Conservation (phyloP, 352 stramenopile species). For the Thalassiosira livingstoniorum region DNA sequence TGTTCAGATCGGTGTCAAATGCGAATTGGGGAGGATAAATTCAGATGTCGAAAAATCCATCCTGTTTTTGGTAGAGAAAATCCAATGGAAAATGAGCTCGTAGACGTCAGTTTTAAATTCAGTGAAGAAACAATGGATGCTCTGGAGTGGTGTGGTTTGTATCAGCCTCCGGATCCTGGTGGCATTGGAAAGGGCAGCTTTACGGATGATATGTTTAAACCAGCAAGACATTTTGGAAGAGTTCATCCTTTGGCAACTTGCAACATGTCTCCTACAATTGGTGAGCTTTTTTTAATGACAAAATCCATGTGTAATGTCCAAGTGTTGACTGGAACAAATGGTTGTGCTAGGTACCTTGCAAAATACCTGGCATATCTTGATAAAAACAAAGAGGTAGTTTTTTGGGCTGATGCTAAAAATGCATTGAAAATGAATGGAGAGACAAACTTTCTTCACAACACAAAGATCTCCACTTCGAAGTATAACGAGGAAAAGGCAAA, state of each 20-base stretch:
- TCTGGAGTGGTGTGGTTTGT: conserved; percentile 17
- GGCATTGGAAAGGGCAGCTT: conserved; percentile 30
- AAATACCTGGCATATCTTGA: conserved; percentile 33
- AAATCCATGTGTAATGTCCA: conserved; percentile 43
- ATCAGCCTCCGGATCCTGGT: neutral
- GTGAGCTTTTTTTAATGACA: conserved; percentile 36
- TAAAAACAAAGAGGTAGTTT: conserved; percentile 24
- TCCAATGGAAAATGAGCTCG: conserved; percentile 26
- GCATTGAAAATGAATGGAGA: conserved; percentile 18
- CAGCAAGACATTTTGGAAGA: conserved; percentile 35
- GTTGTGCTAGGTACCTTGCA: conserved; percentile 32
- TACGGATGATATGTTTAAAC: conserved; percentile 16
- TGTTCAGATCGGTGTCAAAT: neutral
- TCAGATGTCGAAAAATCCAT: conserved; percentile 18
- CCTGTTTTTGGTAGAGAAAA: conserved; percentile 11
- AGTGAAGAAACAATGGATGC: conserved; percentile 11
- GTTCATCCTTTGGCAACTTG: conserved; percentile 25
- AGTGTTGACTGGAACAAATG: conserved; percentile 34
- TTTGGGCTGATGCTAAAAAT: conserved; percentile 30
- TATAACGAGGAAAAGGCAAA: conserved; percentile 33
- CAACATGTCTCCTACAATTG: conserved; percentile 40
- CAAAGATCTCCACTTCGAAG: conserved; percentile 34
- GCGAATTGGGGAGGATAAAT: neutral
- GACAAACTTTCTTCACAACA: conserved; percentile 43
- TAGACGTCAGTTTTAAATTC: conserved; percentile 26